Conservation (phyloP, 805 yeast species). For the Candida alai region DNA sequence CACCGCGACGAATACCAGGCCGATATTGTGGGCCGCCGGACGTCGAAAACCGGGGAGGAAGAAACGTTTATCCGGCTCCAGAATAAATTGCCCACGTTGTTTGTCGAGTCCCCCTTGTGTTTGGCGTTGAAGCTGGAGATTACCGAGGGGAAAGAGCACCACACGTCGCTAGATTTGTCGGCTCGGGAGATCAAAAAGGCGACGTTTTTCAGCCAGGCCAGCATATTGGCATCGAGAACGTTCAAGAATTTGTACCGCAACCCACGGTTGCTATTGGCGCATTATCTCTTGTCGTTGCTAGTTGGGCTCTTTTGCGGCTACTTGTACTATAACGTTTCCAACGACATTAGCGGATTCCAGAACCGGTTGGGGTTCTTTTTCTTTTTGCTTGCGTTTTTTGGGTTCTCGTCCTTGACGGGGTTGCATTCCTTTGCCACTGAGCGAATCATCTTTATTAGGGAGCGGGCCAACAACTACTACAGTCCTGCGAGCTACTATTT, state of each 20-base stretch:
- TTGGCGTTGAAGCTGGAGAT: constrained; percentile 41
- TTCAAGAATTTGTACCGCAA: constrained; percentile 91
- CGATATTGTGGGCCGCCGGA: constrained; percentile 14
- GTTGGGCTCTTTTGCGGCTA: constrained; percentile 85
- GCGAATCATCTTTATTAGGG: constrained; percentile 84
- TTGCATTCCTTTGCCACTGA: constrained; percentile 85
- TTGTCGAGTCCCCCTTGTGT: constrained; percentile 37
- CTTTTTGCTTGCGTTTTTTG: constrained; percentile 86
- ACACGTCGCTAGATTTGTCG: constrained; percentile 23
- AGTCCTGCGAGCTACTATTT: constrained; percentile 80
- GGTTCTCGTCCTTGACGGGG: constrained; percentile 90
- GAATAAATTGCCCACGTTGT: constrained; percentile 31
- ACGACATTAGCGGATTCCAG: constrained; percentile 95
- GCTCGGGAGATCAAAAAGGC: constrained; percentile 47
- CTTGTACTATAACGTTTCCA: constrained; percentile 74
- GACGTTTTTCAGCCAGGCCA: constrained; percentile 56
- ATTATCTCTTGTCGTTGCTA: constrained; percentile 70
- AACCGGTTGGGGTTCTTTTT: constrained; percentile 92
- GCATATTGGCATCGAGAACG: constrained; percentile 78
- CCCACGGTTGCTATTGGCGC: constrained; percentile 83
- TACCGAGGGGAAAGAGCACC: constrained; percentile 17
- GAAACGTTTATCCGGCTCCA: constrained; percentile 19
- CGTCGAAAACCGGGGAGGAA: constrained; percentile 17
- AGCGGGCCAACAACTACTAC: constrained; percentile 92
- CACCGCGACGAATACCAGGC: constrained; percentile 67